phyloP scores from a whole-genome alignment of 225 moss, liverwort and hornwort species.

The Polytrichum formosum region DNA sequence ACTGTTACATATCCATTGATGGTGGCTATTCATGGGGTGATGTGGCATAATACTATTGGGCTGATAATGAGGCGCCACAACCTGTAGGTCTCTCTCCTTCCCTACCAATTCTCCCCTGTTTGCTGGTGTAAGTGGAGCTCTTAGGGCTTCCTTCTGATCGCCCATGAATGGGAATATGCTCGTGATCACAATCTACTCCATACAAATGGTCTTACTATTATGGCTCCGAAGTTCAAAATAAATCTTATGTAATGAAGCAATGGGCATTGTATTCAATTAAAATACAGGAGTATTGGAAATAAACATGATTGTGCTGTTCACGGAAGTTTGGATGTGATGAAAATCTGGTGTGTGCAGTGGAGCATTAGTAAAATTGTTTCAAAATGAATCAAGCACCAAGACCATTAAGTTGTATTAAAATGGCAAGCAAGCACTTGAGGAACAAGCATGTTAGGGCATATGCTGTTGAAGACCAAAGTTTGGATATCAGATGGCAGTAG shows the following conservation, averaged over 20 bases:
- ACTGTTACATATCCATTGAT: too few species aligned
- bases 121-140: too few species aligned
- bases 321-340: too few species aligned
- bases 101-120: slow-evolving; percentile 19
- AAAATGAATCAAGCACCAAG: too few species aligned
- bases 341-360: too few species aligned
- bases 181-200: neutral
- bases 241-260: neutral
- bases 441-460: too few species aligned
- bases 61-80: slow-evolving; percentile 36
- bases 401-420: too few species aligned
- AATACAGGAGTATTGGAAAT: slow-evolving; percentile 10
- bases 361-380: too few species aligned
- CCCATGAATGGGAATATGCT: neutral
- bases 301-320: too few species aligned
- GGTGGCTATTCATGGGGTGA: slow-evolving; percentile 42
- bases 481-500: too few species aligned
- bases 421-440: too few species aligned
- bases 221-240: slow-evolving; percentile 1
- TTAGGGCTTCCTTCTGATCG: neutral
- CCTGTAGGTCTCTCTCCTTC: slow-evolving; percentile 31
- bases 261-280: neutral
- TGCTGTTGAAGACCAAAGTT: too few species aligned
- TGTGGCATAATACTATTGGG: slow-evolving; percentile 38
- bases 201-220: slow-evolving; percentile 19